Evolutionary conservation across 140 eudicot genomes (phyloP), one percentile per base, ranked within the genome.

Genomic region (Stevia rebaudiana): DNA sequence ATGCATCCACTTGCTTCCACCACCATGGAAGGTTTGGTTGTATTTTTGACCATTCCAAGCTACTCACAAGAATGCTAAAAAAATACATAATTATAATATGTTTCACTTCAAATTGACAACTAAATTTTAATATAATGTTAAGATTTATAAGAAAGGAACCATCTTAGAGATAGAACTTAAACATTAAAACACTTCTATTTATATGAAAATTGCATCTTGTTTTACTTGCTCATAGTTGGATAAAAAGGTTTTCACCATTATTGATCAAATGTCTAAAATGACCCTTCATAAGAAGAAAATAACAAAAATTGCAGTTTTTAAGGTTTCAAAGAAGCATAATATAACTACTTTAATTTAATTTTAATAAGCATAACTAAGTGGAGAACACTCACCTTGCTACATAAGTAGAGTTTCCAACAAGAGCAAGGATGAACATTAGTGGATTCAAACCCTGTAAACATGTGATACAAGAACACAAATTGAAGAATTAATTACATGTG

Each of bases 381-480:
- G 17, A 39, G 39, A 64, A 48, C 36, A 42, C 39, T 80, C 33
- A 86, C 97, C 95, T 89, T 60, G 89, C 97, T 39, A 89, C 95
- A 79, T 89, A 89, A 36, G 94, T 89, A 36, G 71, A 24, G 76
- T 89, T 89, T 47, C 95, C 97, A 61, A 82, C 25, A 8, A 89
- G 76, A 48, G 97, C 97, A 81, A 86, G 86, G 46, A 89, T 30
- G 49, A 89, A 89, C 97, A 86, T 86, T 21, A 89, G 60, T 25
- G 97, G 97, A 73, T 83, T 89, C 23, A 89, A 81, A 60, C 97
- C 95, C 97, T 89, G 76, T 72, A 85, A n/a, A n/a, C n/a, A n/a
- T n/a, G n/a, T n/a, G n/a, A n/a, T n/a, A n/a, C n/a, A n/a, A n/a
- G n/a, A n/a, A n/a, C n/a, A n/a, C n/a, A n/a, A n/a, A n/a, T n/a